A percentile compares a stretch with the other conserved stretches of the same genome.
phyloP scores from a whole-genome alignment of 805 yeast species.

The Vanderwaltozyma polyspora region DNA sequence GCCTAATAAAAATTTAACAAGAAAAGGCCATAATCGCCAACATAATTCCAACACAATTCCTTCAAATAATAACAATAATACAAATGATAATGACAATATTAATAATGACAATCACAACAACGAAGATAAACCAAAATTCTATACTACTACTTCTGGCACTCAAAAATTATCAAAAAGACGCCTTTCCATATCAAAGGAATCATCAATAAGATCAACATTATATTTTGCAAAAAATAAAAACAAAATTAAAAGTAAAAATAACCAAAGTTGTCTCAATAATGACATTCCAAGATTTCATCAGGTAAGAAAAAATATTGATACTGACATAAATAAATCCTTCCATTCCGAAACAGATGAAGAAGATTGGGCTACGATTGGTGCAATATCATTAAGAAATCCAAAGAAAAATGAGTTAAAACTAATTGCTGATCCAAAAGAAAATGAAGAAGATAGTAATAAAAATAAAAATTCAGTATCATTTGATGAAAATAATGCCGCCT shows the following conservation, averaged over 20 bases:
- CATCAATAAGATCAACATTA: constrained; percentile 27
- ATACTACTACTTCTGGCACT: too few relatives aligned
- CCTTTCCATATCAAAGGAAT: constrained; percentile 27
- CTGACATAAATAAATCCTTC: too few relatives aligned
- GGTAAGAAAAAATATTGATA: too few relatives aligned
- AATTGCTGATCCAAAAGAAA: constrained; percentile 6
- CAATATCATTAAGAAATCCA: constrained; percentile 37
- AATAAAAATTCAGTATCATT: constrained; percentile 1
- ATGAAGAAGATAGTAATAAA: constrained; percentile 9
- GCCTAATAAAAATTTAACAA: constrained; percentile 9
- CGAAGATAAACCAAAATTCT: too few relatives aligned
- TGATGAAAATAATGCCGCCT: constrained; percentile 22
- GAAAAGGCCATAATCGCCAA: neutral
- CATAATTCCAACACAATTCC: neutral
- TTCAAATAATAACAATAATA: neutral
- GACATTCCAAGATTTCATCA: too few relatives aligned
- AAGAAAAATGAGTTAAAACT: constrained; percentile 25
- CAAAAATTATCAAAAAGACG: constrained; percentile 19
- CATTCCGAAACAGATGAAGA: constrained; percentile 91
- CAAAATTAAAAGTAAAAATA: constrained; percentile 25
- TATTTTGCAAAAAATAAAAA: too few relatives aligned
- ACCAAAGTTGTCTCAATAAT: constrained; percentile 23
- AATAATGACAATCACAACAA: neutral
- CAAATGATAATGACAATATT: constrained; percentile 6
- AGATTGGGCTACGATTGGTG: constrained; percentile 90